These are phyloP conservation scores for Hapsidospora chrysogenum DNA, from an alignment of 495 filamentous ascomycete genomes.

Conservation along the genomic window DNA sequence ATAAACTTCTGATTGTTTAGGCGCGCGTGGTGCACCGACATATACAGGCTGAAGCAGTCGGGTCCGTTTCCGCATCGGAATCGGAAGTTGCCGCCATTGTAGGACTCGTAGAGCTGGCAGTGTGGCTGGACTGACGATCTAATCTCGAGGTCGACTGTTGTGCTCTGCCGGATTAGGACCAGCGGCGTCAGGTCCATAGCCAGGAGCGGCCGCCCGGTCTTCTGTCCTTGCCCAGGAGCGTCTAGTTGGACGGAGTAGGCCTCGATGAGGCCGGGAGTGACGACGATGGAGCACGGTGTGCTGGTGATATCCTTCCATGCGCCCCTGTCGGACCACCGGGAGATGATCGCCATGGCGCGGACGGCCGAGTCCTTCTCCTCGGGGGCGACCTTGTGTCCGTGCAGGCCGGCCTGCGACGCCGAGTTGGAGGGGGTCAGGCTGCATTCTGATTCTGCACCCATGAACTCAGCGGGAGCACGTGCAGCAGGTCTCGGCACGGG, in stretches of 20 bases:
- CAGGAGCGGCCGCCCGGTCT: constrained; percentile 37
- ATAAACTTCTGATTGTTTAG: constrained; percentile 83
- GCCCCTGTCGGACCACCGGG: constrained; percentile 69
- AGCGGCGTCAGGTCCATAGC: constrained; percentile 74
- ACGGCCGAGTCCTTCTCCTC: constrained; percentile 26
- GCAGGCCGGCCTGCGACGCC: constrained; percentile 49
- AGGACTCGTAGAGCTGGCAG: constrained; percentile 47
- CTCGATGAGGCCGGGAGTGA: constrained; percentile 76
- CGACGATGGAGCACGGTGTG: constrained; percentile 59
- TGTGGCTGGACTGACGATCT: constrained; percentile 64
- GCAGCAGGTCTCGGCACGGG: neutral
- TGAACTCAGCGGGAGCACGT: constrained; percentile 1
- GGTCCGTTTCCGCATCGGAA: constrained; percentile 64
- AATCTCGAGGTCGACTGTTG: constrained; percentile 85
- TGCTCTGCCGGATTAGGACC: constrained; percentile 74
- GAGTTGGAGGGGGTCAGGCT: constrained; percentile 63
- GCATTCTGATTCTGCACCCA: constrained; percentile 8
- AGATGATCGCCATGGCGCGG: constrained; percentile 62
- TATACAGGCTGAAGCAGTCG: constrained; percentile 70
- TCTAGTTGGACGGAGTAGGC: constrained; percentile 40
- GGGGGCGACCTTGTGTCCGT: constrained; percentile 25
- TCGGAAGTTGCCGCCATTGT: constrained; percentile 42
- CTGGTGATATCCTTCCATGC: constrained; percentile 65
- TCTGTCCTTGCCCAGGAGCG: neutral
- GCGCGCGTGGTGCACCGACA: constrained; percentile 63